Evolutionary conservation across 2,329 filamentous ascomycete species (phyloP), one percentile per base, ranked within the genome.

Genomic region (Trichoderma sp.): DNA sequence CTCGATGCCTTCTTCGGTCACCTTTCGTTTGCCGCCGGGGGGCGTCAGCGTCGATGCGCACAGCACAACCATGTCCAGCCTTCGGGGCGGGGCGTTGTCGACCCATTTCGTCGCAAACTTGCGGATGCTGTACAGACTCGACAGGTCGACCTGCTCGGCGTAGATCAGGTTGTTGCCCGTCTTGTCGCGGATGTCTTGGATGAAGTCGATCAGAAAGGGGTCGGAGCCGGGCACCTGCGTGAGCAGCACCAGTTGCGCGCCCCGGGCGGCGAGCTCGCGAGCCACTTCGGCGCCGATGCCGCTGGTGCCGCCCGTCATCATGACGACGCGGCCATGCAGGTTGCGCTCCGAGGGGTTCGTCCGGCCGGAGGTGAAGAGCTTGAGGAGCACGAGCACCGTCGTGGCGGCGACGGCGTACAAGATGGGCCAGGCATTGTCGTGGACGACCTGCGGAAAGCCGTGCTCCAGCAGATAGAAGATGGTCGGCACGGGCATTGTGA

Each of bases 81-180:
- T 86, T 68, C 96, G 86, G 10, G 94, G 93, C 3, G 96, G 95
- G 26, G 92, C 88, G 79, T 97, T 98, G 79, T 99, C 95, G 73
- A 99, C 93, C 95, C 96, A 99, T 82, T 93, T 95, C 0, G 96
- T 99, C 14, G 96, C 96, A 78, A 99, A 99, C 71, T 90, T 86
- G 49, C 96, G 91, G 74, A 99, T 90, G 78, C 92, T 96, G 78
- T 97, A 89, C n/a, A 99, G 84, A 18, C 91, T 95, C 14, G 90
- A 83, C 32, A 99, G 87, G 77, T 99, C 94, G 74, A 97, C 93
- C 80, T 97, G 92, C 79, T 99, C 96, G 70, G 96, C 94, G 75
- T 97, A 98, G 74, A 99, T 93, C 76, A 99, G 85, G 69, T 94
- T 85, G 81, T 98, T 98, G 37, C 87, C 86, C 8, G 93, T 93